Base-by-base conservation (phyloP, 768 basidiomycete genomes). In the Lactarius indigo region DNA sequence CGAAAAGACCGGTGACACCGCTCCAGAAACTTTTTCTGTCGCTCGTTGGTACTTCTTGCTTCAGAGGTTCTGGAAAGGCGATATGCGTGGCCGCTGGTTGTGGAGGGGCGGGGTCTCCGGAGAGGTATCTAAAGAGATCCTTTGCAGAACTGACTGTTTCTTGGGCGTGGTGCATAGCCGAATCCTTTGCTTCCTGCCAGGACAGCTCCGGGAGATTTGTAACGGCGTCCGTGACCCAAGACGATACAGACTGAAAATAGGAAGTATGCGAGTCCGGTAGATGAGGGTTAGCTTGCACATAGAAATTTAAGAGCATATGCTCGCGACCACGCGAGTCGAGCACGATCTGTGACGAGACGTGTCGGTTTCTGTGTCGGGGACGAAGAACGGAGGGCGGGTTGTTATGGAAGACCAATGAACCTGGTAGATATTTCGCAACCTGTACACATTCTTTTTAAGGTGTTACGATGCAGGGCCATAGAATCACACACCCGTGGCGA, bases 231-330 rank as follows among this genome's bases (percentile, higher is more conserved):
- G 79, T 77, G 6, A 78, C 73, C 84, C 84, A 86, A 12, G 75
- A 72, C 8, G 76, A 74, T 13, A 79, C 70, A 17, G 77, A 74
- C 33, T 86, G 82, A 26, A 84, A 65, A 69, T 83, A 83, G 10
- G 78, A 74, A 18, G 83, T 81, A 6, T 78, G 73, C 9, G 76
- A 72, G 3, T 75, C 63, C 41, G 78, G 75, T 33, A 81, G 80
- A 57, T 83, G 80, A 42, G 81, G 78, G 57, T 81, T 78, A 42
- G 86, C 87, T 78, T 91, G 84, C 17, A 94, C 82, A 71, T 88
- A 94, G 77, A 94, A 94, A 54, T 88, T 88, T 74, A 94, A 82
- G 35, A 92, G 82, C 85, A 94, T 87, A 70, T 94, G 92, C 74
- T 94, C 91, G 50, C 86, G 84, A 1, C 92, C 92, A 12, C 83